Conservation (phyloP, 192 early-diverging fungal species). For the Podila verticillata region DNA sequence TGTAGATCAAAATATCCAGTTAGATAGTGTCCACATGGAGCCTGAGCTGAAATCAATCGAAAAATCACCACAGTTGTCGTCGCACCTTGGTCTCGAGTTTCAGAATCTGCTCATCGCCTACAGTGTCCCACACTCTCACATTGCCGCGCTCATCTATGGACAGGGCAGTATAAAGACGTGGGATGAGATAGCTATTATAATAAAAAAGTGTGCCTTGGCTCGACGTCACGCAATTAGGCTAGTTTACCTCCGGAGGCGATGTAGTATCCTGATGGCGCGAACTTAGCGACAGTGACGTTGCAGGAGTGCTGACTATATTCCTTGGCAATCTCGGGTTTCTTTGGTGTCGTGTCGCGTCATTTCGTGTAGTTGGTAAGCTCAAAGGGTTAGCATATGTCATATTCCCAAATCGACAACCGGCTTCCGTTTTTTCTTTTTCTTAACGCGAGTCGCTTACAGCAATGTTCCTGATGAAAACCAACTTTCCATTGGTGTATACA, state of each 20-base stretch:
- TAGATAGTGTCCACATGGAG: neutral
- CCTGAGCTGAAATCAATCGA: neutral
- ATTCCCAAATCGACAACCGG: too few relatives aligned
- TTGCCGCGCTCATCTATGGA: constrained; percentile 82
- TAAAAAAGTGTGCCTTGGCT: too few relatives aligned
- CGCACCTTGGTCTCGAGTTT: constrained; percentile 85
- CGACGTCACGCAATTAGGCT: too few relatives aligned
- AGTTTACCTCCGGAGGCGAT: constrained; percentile 90
- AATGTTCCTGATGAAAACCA: constrained; percentile 87
- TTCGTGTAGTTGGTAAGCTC: too few relatives aligned
- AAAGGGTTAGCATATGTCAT: too few relatives aligned
- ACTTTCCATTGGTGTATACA: constrained; percentile 90
- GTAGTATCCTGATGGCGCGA: constrained; percentile 93
- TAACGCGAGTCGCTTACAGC: constrained; percentile 56
- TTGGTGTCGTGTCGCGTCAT: neutral
- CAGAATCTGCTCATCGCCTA: constrained; percentile 80
- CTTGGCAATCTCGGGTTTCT: constrained; percentile 81
- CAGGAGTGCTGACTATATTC: constrained; percentile 88
- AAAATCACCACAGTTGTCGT: neutral
- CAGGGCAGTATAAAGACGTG: neutral
- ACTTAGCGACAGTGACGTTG: constrained; percentile 85
- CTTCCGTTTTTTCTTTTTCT: too few relatives aligned
- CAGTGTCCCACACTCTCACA: constrained; percentile 94
- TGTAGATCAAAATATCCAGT: neutral
- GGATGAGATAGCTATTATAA: neutral